Conservation (phyloP, 257 asterid species). For the Jacaranda copaia region DNA sequence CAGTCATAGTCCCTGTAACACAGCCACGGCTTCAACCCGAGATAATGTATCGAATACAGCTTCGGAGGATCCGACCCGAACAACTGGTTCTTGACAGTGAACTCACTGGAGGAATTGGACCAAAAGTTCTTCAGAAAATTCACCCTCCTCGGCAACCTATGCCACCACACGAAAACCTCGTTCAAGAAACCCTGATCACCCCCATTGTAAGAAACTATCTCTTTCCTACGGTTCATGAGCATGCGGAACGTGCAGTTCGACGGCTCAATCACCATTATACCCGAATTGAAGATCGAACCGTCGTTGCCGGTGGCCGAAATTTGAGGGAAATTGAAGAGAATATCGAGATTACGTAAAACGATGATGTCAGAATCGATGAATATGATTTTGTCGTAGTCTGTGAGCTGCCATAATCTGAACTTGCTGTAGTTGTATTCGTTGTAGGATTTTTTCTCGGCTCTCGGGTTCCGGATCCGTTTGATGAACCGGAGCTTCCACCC, state of each 20-base stretch:
- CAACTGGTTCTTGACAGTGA: constrained; percentile 37
- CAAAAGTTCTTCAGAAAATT: constrained; percentile 48
- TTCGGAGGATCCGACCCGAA: constrained; percentile 50
- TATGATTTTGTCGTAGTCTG: constrained; percentile 45
- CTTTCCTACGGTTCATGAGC: constrained; percentile 41
- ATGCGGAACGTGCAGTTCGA: constrained; percentile 50
- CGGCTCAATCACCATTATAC: constrained; percentile 55
- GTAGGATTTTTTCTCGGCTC: constrained; percentile 41
- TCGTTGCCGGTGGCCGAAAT: constrained; percentile 52
- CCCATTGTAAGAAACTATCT: constrained; percentile 48
- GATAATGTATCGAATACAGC: constrained; percentile 44
- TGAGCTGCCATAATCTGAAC: constrained; percentile 53
- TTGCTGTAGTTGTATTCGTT: constrained; percentile 55
- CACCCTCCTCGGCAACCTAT: constrained; percentile 47
- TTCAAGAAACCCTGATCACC: constrained; percentile 54
- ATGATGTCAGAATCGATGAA: constrained; percentile 49
- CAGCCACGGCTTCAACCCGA: constrained; percentile 49
- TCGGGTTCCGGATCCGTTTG: constrained; percentile 49
- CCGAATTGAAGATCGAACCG: constrained; percentile 46
- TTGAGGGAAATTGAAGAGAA: constrained; percentile 44
- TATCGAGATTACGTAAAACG: constrained; percentile 43
- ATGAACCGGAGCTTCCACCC: constrained; percentile 51
- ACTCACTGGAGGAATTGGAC: constrained; percentile 43
- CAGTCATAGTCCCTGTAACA: constrained; percentile 55
- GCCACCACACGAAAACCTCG: constrained; percentile 54